Evolutionary conservation across 1,284 basidiomycete genomes (phyloP).

Genomic region (Melampsora larici-populina): DNA sequence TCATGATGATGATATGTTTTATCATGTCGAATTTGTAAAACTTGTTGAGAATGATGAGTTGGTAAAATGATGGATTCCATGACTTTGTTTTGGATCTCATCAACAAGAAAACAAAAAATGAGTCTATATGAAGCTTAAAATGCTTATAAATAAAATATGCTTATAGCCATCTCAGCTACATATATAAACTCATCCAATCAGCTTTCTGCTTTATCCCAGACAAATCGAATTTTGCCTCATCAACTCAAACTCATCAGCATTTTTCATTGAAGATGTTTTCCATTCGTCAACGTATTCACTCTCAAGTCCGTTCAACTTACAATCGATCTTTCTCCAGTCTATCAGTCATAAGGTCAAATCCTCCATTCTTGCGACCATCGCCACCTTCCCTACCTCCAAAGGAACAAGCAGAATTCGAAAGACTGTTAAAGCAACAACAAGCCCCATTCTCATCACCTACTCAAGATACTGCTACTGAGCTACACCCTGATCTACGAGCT

Average conservation of each 20-base stretch:
- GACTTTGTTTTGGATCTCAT: no score
- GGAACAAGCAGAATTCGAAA: conserved; percentile 56
- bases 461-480: conserved; percentile 39
- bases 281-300: not conserved
- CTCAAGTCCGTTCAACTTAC: not conserved
- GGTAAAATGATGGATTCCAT: not conserved
- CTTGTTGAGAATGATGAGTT: not conserved
- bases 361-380: conserved; percentile 46
- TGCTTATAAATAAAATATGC: no score
- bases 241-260: not conserved
- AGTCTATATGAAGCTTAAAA: no score
- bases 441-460: conserved; percentile 40
- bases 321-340: not conserved
- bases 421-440: conserved; percentile 50
- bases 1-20: not conserved
- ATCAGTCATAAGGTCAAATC: not conserved
- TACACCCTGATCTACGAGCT: conserved; percentile 54
- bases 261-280: not conserved
- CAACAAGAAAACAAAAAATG: no score
- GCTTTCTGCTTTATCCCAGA: not conserved
- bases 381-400: conserved; percentile 54
- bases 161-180: no score
- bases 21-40: not conserved
- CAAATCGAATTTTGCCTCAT: not conserved
- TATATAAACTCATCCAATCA: not conserved